Evolutionary conservation across 2,329 filamentous ascomycete species (phyloP), one percentile per base, ranked within the genome.

Genomic region (Verticillium albo-atrum): DNA sequence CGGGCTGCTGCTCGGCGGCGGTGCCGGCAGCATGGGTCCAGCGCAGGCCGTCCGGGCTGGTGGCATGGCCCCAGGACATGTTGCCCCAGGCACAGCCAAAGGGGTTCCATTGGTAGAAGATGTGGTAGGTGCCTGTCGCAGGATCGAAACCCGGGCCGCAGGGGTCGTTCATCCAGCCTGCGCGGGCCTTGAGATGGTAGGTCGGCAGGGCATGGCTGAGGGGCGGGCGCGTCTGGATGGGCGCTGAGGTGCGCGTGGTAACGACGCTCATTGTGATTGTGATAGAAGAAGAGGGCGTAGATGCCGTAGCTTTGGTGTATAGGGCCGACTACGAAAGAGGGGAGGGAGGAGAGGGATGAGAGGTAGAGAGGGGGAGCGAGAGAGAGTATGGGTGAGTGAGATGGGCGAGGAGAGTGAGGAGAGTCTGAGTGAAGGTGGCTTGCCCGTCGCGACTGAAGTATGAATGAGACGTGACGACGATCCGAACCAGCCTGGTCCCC

Each of bases 51-150:
- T 72, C 68, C 26, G 51, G 61, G 58, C 79, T 82, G 3, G 75
- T 80, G 5, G 81, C 80, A 63, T 83, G 78, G 2, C 82, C 82
- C 79, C 77, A 81, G 20, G 71, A 74, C 57, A 79, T 74, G 62
- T 75, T 70, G 6, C 70, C 73, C 75, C 75, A 78, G 42, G 70
- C 67, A 32, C 67, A 71, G 0, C 68, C 71, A 9, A 71, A 68
- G 1, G 75, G 74, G 37, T 77, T 77, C 67, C 75, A 83, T 67
- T 85, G 81, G 66, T 81, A 84, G 65, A 79, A 79, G 7, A 83
- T 64, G 62, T 84, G 81, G 60, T 84, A 85, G 2, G 68, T 68
- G 30, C 78, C 75, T 34, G 74, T 71, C 3, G 68, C 71, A 15
- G 77, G 78, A 67, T 81, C 79, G 63, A 80, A 83, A 70, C 78